Evolutionary conservation across 345 rosid species (phyloP).

Genomic region (Salix koriyanagi): DNA sequence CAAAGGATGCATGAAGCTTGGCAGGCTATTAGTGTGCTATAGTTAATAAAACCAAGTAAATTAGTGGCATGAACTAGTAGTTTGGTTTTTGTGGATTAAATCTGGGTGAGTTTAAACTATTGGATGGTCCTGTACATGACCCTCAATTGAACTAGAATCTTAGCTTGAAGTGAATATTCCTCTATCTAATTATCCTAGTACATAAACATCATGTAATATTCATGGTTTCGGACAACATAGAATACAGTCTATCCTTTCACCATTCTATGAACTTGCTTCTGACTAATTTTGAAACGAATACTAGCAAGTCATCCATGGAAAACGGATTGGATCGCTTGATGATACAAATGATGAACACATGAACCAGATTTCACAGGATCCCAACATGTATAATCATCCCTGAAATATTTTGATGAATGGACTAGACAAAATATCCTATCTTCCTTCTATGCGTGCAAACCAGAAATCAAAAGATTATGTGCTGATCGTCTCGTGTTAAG

Average conservation of each 20-base stretch:
- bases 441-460: not conserved
- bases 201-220: not conserved
- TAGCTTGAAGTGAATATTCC: not conserved
- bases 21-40: not conserved
- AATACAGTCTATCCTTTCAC: not conserved
- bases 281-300: not conserved
- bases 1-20: constrained; percentile 50
- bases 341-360: not conserved
- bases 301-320: not conserved
- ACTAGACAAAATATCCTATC: not conserved
- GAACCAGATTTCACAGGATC: not conserved
- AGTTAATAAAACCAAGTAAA: not conserved
- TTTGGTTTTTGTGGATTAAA: not conserved
- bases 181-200: not conserved
- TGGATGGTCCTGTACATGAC: not conserved
- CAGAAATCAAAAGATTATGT: not conserved
- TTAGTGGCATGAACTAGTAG: not conserved
- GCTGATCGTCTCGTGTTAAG: not conserved
- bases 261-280: not conserved
- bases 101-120: not conserved
- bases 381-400: not conserved
- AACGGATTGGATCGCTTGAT: not conserved
- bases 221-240: not conserved
- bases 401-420: not conserved
- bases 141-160: not conserved